Percentiles rank a stretch among this genome's conserved stretches.
Evolutionary conservation across 1,284 basidiomycete genomes (phyloP).

Genomic region (Grifola frondosa): DNA sequence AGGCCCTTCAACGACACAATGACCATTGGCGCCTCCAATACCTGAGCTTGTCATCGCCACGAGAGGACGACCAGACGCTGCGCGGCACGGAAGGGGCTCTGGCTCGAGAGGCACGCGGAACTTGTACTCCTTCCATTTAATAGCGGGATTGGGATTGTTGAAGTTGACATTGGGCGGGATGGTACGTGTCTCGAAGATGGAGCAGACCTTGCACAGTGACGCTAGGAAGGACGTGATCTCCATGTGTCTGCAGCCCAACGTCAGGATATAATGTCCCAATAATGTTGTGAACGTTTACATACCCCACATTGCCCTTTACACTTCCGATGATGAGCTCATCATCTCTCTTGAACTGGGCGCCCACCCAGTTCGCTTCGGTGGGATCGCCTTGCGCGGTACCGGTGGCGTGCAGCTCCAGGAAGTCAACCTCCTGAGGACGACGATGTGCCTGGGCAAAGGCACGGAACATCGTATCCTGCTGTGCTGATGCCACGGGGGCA

Average conservation of each 20-base stretch:
- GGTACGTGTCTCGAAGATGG: conserved; percentile 34
- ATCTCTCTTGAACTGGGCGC: conserved; percentile 33
- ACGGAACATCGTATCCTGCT: conserved; percentile 32
- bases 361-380: conserved; percentile 48
- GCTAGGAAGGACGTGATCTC: conserved; percentile 45
- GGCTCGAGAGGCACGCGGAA: conserved; percentile 27
- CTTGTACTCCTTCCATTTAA: conserved; percentile 37
- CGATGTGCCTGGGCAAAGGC: conserved; percentile 31
- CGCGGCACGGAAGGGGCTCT: conserved; percentile 19
- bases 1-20: conserved; percentile 37
- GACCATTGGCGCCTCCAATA: conserved; percentile 44
- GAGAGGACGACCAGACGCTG: conserved; percentile 22
- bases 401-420: conserved; percentile 48
- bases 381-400: conserved; percentile 49
- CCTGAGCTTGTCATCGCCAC: conserved; percentile 44
- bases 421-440: conserved; percentile 41
- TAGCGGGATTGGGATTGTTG: conserved; percentile 34
- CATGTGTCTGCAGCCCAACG: conserved; percentile 33
- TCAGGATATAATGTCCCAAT: conserved; percentile 27
- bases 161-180: conserved; percentile 44
- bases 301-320: conserved; percentile 49
- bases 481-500: conserved; percentile 39
- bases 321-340: conserved; percentile 39
- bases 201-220: conserved; percentile 42
- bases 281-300: conserved; percentile 22